phyloP scores from a whole-genome alignment of 192 early-diverging fungal species.

The Coemansia sp. region DNA sequence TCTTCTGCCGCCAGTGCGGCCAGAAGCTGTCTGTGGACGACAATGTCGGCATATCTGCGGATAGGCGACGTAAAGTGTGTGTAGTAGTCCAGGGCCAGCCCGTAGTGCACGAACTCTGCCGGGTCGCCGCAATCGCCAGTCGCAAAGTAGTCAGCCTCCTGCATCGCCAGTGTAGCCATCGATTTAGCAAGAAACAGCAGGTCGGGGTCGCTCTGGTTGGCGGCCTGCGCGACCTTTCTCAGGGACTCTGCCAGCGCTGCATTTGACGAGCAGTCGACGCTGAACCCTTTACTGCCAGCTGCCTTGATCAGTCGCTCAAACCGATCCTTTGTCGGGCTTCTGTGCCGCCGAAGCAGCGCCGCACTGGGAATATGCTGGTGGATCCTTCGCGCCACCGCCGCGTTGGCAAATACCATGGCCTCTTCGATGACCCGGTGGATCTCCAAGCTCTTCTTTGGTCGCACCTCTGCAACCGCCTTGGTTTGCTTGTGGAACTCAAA shows the following conservation, averaged over 20 bases:
- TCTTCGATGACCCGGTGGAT: slow-evolving; percentile 76
- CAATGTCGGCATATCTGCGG: slow-evolving; percentile 78
- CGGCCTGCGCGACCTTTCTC: slow-evolving; percentile 35
- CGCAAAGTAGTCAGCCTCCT: slow-evolving; percentile 71
- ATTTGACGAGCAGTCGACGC: slow-evolving; percentile 66
- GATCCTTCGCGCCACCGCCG: slow-evolving; percentile 62
- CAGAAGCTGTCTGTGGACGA: slow-evolving; percentile 72
- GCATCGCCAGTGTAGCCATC: slow-evolving; percentile 77
- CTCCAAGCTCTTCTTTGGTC: slow-evolving; percentile 65
- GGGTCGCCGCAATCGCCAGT: slow-evolving; percentile 49
- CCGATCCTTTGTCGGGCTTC: slow-evolving; percentile 59
- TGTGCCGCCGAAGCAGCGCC: slow-evolving; percentile 69
- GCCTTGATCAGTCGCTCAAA: slow-evolving; percentile 63
- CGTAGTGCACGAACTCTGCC: slow-evolving; percentile 65
- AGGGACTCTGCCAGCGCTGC: slow-evolving; percentile 62
- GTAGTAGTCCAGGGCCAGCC: slow-evolving; percentile 70
- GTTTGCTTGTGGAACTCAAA: slow-evolving; percentile 63
- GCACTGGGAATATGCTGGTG: slow-evolving; percentile 56
- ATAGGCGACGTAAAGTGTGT: slow-evolving; percentile 85
- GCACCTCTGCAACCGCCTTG: slow-evolving; percentile 61
- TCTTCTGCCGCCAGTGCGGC: slow-evolving; percentile 34
- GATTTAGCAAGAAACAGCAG: slow-evolving; percentile 63
- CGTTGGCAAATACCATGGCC: slow-evolving; percentile 79
- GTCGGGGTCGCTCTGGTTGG: slow-evolving; percentile 54
- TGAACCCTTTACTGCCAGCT: slow-evolving; percentile 59